Evolutionary conservation across 257 asterid genomes (phyloP).

Genomic region (Salvia splendens): DNA sequence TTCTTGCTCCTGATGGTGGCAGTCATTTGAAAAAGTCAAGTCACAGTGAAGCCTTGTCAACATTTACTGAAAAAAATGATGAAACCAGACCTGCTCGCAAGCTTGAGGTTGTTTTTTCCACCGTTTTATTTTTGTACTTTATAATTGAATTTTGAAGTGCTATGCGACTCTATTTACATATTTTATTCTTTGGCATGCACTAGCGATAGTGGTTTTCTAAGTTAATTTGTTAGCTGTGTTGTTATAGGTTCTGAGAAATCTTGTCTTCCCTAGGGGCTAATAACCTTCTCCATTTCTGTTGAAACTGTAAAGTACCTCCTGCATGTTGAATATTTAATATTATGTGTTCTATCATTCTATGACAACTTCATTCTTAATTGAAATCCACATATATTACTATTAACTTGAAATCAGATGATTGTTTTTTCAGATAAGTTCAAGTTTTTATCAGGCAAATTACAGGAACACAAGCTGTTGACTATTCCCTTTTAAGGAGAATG

Average conservation of each 20-base stretch:
- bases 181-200: slow-evolving; percentile 21
- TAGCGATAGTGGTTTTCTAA: background rate
- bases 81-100: slow-evolving; percentile 62
- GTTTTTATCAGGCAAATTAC: slow-evolving; percentile 12
- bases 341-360: slow-evolving; percentile 16
- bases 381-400: background rate
- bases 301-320: slow-evolving; percentile 17
- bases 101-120: slow-evolving; percentile 67
- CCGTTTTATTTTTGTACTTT: background rate
- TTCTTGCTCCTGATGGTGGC: slow-evolving; percentile 69
- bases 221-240: slow-evolving; percentile 10
- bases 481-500: background rate
- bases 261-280: background rate
- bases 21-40: slow-evolving; percentile 41
- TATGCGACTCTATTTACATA: slow-evolving; percentile 13
- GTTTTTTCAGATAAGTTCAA: background rate
- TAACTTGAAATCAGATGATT: slow-evolving; percentile 15
- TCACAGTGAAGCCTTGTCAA: slow-evolving; percentile 37
- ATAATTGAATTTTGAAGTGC: slow-evolving; percentile 12
- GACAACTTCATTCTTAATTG: background rate
- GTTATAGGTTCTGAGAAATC: background rate
- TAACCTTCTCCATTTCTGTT: slow-evolving; percentile 17
- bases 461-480: background rate
- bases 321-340: slow-evolving; percentile 16
- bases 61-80: slow-evolving; percentile 39